A percentile compares a stretch with the other conserved stretches of the same genome.
These are phyloP conservation scores for Antarctomyces pellizariae DNA, from an alignment of 495 filamentous ascomycete genomes.

Conservation along the genomic window DNA sequence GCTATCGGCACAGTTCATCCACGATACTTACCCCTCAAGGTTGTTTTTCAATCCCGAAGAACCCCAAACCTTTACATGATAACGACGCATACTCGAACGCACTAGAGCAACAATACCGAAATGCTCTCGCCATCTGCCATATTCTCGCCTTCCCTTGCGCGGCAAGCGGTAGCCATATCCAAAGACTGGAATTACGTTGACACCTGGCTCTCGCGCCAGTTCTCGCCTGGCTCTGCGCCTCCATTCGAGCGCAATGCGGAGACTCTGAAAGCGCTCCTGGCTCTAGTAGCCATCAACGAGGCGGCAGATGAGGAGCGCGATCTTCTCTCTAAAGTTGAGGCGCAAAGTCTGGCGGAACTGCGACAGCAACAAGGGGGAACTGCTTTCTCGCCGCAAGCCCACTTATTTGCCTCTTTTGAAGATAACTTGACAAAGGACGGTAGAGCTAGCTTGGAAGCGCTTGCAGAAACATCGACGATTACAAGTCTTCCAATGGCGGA, in stretches of 20 bases:
- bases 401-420: conserved; percentile 15
- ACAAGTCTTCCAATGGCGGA: conserved; percentile 14
- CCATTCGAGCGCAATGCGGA: conserved; percentile 68
- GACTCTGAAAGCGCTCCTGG: conserved; percentile 53
- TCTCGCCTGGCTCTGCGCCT: conserved; percentile 33
- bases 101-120: no score
- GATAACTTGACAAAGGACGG: conserved; percentile 21
- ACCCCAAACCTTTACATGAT: no score
- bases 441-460: conserved; percentile 16
- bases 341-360: conserved; percentile 24
- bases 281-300: conserved; percentile 57
- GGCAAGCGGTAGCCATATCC: conserved; percentile 35
- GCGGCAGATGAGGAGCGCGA: conserved; percentile 52
- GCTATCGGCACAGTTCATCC: no score
- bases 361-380: conserved; percentile 12
- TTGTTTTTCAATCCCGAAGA: no score
- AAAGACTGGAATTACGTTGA: conserved; percentile 82
- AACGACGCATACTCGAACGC: no score
- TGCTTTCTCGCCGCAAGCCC: conserved; percentile 10
- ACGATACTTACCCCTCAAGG: no score
- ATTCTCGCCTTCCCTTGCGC: conserved; percentile 48
- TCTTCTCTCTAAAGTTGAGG: conserved; percentile 35
- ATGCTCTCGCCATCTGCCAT: conserved; percentile 33
- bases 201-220: conserved; percentile 52
- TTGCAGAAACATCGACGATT: conserved; percentile 17